phyloP scores from a whole-genome alignment of 306 rosid species.

The Nissolia schottii region DNA sequence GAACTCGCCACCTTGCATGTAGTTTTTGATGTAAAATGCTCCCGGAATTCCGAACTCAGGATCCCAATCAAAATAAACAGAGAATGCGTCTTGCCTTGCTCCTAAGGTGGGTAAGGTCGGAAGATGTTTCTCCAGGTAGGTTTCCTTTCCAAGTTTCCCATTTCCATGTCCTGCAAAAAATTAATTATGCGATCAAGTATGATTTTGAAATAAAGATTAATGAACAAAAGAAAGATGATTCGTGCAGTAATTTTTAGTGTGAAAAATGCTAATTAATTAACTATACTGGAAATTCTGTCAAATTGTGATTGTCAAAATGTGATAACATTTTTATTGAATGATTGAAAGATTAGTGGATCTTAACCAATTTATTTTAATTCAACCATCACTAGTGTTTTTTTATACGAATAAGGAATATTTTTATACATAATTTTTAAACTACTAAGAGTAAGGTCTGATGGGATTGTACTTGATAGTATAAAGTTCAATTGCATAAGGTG shows the following conservation, averaged over 20 bases:
- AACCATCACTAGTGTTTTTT: no score
- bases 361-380: no score
- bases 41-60: conserved; percentile 51
- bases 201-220: background rate
- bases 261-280: no score
- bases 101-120: conserved; percentile 38
- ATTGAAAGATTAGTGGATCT: no score
- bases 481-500: no score
- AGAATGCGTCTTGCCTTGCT: conserved; percentile 43
- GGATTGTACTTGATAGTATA: no score
- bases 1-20: conserved; percentile 36
- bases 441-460: no score
- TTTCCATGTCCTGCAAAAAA: conserved; percentile 31
- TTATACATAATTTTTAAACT: no score
- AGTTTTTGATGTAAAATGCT: conserved; percentile 42
- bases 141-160: conserved; percentile 51
- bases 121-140: conserved; percentile 45
- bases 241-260: background rate
- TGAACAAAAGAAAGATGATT: background rate
- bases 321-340: no score
- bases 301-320: no score
- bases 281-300: no score
- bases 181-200: no score
- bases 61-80: conserved; percentile 46
- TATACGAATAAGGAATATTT: background rate